Evolutionary conservation across 2,329 filamentous ascomycete species (phyloP), one percentile per base, ranked within the genome.

Genomic region (Didymella keratinophila): DNA sequence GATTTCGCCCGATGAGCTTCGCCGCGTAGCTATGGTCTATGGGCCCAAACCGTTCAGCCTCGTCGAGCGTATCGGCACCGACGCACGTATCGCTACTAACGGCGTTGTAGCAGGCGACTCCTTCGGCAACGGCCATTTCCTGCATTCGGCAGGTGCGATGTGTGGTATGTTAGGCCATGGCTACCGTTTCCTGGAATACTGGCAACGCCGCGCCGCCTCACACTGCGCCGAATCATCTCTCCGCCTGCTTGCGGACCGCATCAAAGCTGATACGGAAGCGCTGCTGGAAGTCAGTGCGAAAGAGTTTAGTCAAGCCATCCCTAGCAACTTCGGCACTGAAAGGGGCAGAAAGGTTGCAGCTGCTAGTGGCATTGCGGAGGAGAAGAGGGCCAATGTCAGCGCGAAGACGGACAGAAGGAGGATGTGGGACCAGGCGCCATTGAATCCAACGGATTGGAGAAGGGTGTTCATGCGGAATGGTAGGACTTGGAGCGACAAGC

Each of bases 1-100:
- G 42, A 58, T 64, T 10, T 28, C 52, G 8, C 41, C 46, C 10
- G 60, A 64, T 43, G 56, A 64, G 39, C 62, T 66, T 20, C 61
- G 63, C 34, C 58, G 55, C 11, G 56, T 64, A 9, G 49, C 42
- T 37, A 61, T 66, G 49, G 43, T 66, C 4, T 63, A 66, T 39
- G 63, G 63, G 3, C 62, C 62, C 20, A 64, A 64, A 21, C 63
- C 60, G 11, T 66, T 66, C 41, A 66, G 62, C 18, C 57, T 66
- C 10, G 47, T 66, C 27, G 62, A 64, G 39, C 63, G 59, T 28
- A 64, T 64, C 11, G 62, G 62, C 2, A 39, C 32, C 2, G 48
- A 64, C 10, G 53, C 63, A 25, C 59, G 59, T 14, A n/a, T 66
- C 4, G 62, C 62, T 10, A 54, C 59, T 5, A 66, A 66, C 25